Evolutionary conservation across 2,329 filamentous ascomycete genomes (phyloP).

Genomic region (Pyrenophora seminiperda): DNA sequence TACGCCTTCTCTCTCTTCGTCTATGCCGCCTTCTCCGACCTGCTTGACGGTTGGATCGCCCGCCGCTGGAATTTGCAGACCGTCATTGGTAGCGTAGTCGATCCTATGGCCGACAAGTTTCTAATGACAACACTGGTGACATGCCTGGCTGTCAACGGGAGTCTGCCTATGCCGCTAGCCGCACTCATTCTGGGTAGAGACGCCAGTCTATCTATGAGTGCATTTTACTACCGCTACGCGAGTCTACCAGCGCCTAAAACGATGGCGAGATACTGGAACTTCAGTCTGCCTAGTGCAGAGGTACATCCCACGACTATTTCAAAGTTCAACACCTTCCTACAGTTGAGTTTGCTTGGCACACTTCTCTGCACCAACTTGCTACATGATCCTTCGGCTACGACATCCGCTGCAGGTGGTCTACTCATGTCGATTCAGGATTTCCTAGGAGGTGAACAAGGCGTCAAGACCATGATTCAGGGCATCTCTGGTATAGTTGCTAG

Average conservation of each 20-base stretch:
- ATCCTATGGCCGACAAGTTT: conserved; percentile 91
- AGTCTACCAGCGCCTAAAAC: conserved; percentile 93
- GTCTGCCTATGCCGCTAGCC: conserved; percentile 83
- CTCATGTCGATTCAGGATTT: conserved; percentile 32
- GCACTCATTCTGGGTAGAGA: conserved; percentile 90
- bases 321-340: conserved; percentile 90
- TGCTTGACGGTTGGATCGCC: conserved; percentile 93
- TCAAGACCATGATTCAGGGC: conserved; percentile 43
- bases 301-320: conserved; percentile 82
- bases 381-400: conserved; percentile 60
- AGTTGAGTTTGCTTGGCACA: conserved; percentile 82
- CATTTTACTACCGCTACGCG: conserved; percentile 95
- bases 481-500: conserved; percentile 79
- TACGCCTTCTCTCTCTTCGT: conserved; percentile 85
- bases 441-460: conserved; percentile 39
- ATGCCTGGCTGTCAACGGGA: conserved; percentile 80
- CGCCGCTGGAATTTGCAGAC: conserved; percentile 86
- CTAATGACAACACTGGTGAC: conserved; percentile 94
- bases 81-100: conserved; percentile 88
- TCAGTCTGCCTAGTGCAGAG: conserved; percentile 85
- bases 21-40: conserved; percentile 88
- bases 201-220: conserved; percentile 78
- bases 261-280: conserved; percentile 93
- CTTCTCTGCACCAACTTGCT: conserved; percentile 82
- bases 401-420: conserved; percentile 45